Evolutionary conservation across 179 eudicot species (phyloP).

Genomic region (Silene vulgaris): DNA sequence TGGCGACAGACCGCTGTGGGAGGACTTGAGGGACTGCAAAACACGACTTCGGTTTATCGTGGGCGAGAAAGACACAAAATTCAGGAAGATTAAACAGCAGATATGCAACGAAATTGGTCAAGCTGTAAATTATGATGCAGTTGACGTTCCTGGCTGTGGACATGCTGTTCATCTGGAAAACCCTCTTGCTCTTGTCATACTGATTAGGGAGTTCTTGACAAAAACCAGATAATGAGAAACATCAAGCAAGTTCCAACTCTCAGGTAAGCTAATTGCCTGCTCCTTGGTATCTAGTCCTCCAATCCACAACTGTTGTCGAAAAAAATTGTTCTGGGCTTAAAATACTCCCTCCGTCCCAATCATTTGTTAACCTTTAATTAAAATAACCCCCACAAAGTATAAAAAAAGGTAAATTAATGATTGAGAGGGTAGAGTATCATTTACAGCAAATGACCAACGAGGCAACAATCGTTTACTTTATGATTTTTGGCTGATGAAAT

Average conservation of each 20-base stretch:
- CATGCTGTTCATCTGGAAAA: conserved; percentile 95
- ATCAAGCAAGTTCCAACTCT: neutral
- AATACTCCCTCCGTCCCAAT: too few relatives aligned
- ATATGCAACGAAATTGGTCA: conserved; percentile 37
- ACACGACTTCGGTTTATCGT: conserved; percentile 54
- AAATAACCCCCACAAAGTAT: too few relatives aligned
- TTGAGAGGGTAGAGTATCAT: too few relatives aligned
- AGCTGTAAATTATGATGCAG: conserved; percentile 29
- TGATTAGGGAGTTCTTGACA: conserved; percentile 52
- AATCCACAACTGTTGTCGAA: too few relatives aligned
- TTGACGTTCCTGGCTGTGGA: conserved; percentile 63
- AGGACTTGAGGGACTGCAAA: conserved; percentile 59
- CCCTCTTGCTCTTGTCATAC: conserved; percentile 58
- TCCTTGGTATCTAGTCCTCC: neutral
- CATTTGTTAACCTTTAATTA: too few relatives aligned
- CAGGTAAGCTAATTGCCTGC: neutral
- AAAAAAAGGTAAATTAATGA: too few relatives aligned
- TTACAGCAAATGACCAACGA: too few relatives aligned
- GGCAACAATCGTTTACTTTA: too few relatives aligned
- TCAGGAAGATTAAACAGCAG: conserved; percentile 50
- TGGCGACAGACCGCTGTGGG: conserved; percentile 68
- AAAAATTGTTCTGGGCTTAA: too few relatives aligned
- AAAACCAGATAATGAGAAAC: conserved; percentile 21
- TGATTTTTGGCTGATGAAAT: too few relatives aligned
- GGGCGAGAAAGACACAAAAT: conserved; percentile 77